Conservation (phyloP, 768 basidiomycete species). For the Trametes cingulata region DNA sequence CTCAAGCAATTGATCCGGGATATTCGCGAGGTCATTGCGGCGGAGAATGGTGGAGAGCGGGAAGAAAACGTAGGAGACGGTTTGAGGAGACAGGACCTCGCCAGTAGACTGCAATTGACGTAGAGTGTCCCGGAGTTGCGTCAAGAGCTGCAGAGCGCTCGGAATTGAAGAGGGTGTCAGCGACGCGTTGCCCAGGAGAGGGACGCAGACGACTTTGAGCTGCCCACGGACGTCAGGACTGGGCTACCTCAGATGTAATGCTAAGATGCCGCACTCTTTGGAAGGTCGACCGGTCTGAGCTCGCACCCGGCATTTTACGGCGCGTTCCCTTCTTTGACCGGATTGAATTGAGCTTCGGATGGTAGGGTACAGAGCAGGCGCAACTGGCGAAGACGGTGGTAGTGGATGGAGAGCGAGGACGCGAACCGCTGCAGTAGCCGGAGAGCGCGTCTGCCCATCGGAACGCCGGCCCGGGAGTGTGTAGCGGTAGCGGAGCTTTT, state of each 20-base stretch:
- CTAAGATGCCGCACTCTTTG: slow-evolving; percentile 34
- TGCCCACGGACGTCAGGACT: slow-evolving; percentile 1
- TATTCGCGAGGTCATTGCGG: slow-evolving; percentile 63
- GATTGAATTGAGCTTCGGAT: background rate
- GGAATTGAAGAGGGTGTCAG: slow-evolving; percentile 58
- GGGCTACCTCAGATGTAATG: background rate
- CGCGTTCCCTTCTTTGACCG: background rate
- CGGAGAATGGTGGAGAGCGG: slow-evolving; percentile 85
- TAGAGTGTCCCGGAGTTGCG: slow-evolving; percentile 51
- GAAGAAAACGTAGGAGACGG: slow-evolving; percentile 85
- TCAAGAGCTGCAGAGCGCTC: slow-evolving; percentile 51
- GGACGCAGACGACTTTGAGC: slow-evolving; percentile 77
- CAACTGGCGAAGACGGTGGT: too few relatives aligned
- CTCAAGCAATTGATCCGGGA: slow-evolving; percentile 83
- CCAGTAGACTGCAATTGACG: slow-evolving; percentile 41
- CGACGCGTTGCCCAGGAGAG: slow-evolving; percentile 70
- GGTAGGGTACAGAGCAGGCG: background rate
- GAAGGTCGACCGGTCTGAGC: slow-evolving; percentile 35
- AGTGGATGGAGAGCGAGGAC: background rate
- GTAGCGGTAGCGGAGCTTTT: background rate
- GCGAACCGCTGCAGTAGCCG: too few relatives aligned
- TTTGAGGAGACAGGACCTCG: slow-evolving; percentile 48
- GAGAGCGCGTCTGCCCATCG: too few relatives aligned
- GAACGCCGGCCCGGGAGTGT: background rate
- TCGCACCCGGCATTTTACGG: background rate